phyloP scores from a whole-genome alignment of 495 filamentous ascomycete species.

The Tuber borchii region DNA sequence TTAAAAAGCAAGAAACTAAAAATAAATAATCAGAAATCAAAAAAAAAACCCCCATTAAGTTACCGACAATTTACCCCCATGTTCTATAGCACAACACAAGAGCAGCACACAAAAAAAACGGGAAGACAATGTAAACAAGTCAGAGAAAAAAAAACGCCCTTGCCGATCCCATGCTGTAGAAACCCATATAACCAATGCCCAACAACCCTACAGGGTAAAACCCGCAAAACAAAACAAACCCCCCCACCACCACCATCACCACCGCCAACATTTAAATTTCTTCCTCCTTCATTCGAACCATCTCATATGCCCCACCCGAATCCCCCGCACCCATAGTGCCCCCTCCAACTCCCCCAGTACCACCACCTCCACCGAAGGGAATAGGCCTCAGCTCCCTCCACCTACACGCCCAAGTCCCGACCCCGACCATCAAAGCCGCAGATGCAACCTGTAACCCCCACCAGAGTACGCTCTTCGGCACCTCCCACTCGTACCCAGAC shows the following conservation, averaged over 20 bases:
- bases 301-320: conserved; percentile 69
- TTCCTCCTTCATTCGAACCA: conserved; percentile 60
- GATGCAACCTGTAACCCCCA: conserved; percentile 72
- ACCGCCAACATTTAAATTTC: conserved; percentile 32
- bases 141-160: background rate
- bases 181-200: background rate
- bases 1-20: background rate
- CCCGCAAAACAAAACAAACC: background rate
- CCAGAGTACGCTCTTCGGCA: conserved; percentile 76
- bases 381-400: conserved; percentile 86
- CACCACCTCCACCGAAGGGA: conserved; percentile 60
- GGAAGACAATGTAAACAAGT: background rate
- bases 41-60: background rate
- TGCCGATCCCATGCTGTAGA: background rate
- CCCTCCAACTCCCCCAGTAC: conserved; percentile 33
- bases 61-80: background rate
- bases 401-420: conserved; percentile 84
- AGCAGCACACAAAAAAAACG: background rate
- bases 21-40: background rate
- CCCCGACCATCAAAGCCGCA: conserved; percentile 59
- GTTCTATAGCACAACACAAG: background rate
- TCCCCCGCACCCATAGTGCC: conserved; percentile 49
- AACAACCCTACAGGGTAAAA: background rate
- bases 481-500: conserved; percentile 62
- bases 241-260: background rate